phyloP scores from a whole-genome alignment of 257 asterid species.

The Cinchona pubescens region DNA sequence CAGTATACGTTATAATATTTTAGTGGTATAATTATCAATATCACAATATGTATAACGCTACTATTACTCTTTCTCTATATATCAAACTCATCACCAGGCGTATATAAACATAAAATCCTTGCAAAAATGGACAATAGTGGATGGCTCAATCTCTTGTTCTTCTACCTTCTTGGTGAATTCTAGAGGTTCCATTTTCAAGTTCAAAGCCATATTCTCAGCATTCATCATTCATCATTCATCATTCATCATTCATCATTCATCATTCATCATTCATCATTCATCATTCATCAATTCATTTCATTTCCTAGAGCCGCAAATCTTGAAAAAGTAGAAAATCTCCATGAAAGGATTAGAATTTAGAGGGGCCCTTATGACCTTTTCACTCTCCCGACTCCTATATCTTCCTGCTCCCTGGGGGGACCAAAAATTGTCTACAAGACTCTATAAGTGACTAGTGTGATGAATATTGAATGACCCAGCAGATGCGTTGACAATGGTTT shows the following conservation, averaged over 20 bases:
- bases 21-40: no score
- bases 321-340: constrained; percentile 13
- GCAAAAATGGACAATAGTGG: constrained; percentile 12
- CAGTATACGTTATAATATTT: no score
- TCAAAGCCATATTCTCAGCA: neutral
- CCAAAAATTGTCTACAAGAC: neutral
- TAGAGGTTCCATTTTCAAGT: neutral
- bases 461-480: neutral
- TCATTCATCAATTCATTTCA: neutral
- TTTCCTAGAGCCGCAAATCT: constrained; percentile 28
- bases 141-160: neutral
- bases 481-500: constrained; percentile 6
- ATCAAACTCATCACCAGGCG: neutral
- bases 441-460: neutral
- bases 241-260: no score
- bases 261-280: no score
- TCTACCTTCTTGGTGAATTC: neutral
- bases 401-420: neutral
- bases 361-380: neutral
- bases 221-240: no score
- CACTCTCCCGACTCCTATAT: neutral
- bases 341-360: neutral
- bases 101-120: neutral
- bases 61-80: neutral
- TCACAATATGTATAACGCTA: no score